Conservation (phyloP, 192 early-diverging fungal species). For the Blastocladiella britannica region DNA sequence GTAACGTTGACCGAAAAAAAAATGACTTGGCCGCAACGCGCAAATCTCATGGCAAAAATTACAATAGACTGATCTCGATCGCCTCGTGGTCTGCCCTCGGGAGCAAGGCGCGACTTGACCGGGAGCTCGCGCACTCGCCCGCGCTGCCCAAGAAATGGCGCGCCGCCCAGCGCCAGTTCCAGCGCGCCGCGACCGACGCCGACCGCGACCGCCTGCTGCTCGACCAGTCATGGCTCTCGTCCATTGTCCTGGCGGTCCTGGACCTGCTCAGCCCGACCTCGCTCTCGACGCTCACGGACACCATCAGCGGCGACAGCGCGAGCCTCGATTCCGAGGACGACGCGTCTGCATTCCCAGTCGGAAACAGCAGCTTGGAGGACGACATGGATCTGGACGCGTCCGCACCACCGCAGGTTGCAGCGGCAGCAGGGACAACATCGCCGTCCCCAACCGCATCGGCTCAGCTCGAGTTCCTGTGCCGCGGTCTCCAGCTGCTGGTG, state of each 20-base stretch:
- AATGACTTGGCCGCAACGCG: neutral
- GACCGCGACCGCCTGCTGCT: neutral
- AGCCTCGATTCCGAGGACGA: neutral
- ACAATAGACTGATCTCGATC: slow-evolving; percentile 42
- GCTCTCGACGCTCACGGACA: slow-evolving; percentile 39
- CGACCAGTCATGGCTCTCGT: neutral
- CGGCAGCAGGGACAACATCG: neutral
- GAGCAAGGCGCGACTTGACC: slow-evolving; percentile 22
- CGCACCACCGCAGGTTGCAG: neutral
- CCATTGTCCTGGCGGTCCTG: slow-evolving; percentile 19
- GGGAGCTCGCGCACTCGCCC: slow-evolving; percentile 34
- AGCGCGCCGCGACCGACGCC: slow-evolving; percentile 19
- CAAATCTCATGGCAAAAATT: too few species aligned
- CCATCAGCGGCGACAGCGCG: slow-evolving; percentile 9
- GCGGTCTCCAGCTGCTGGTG: slow-evolving; percentile 67
- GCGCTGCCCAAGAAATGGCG: slow-evolving; percentile 48
- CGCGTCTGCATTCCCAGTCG: neutral
- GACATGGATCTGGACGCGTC: neutral
- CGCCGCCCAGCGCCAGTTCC: slow-evolving; percentile 27
- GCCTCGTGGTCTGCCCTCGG: slow-evolving; percentile 52
- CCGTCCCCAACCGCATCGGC: slow-evolving; percentile 14
- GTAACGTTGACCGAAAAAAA: slow-evolving; percentile 8
- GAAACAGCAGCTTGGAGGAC: neutral
- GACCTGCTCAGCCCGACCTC: slow-evolving; percentile 35
- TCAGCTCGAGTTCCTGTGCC: slow-evolving; percentile 35